phyloP scores from a whole-genome alignment of 345 rosid genomes.

The Cardamine chenopodiifolia region DNA sequence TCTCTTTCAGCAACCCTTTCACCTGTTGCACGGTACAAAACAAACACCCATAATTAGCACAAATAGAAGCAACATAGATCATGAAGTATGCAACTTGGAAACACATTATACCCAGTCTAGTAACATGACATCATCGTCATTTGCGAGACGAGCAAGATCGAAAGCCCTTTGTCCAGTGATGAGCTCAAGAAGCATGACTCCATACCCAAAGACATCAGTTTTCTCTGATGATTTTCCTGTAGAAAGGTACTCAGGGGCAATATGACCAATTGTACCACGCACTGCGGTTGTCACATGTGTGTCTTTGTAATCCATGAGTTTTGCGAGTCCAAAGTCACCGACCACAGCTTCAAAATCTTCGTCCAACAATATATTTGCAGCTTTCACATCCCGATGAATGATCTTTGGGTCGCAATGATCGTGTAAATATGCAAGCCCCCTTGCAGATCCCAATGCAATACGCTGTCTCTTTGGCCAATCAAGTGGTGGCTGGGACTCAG shows the following conservation, averaged over 20 bases:
- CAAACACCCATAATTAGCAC: slow-evolving; percentile 12
- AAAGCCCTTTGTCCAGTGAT: slow-evolving; percentile 94
- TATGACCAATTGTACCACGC: slow-evolving; percentile 96
- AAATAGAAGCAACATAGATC: slow-evolving; percentile 2
- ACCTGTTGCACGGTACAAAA: slow-evolving; percentile 55
- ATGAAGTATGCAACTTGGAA: slow-evolving; percentile 1
- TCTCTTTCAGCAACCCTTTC: slow-evolving; percentile 87
- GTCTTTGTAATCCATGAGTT: slow-evolving; percentile 93
- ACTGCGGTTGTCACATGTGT: slow-evolving; percentile 98
- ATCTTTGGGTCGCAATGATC: slow-evolving; percentile 99
- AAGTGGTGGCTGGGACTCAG: slow-evolving; percentile 56
- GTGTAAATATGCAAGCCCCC: slow-evolving; percentile 91
- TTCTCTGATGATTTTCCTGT: slow-evolving; percentile 98
- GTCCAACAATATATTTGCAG: slow-evolving; percentile 92
- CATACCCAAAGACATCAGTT: slow-evolving; percentile 96
- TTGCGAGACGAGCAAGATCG: slow-evolving; percentile 90
- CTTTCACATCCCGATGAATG: slow-evolving; percentile 98
- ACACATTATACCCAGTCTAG: slow-evolving; percentile 77
- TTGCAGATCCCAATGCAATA: slow-evolving; percentile 89
- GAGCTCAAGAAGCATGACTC: slow-evolving; percentile 88
- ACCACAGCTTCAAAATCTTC: slow-evolving; percentile 94
- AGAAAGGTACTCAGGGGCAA: slow-evolving; percentile 97
- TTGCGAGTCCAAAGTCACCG: slow-evolving; percentile 95
- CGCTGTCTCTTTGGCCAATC: slow-evolving; percentile 95
- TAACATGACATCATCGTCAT: slow-evolving; percentile 96